Base-by-base conservation (phyloP, 2,329 filamentous ascomycete species). In the Nemania sp. region DNA sequence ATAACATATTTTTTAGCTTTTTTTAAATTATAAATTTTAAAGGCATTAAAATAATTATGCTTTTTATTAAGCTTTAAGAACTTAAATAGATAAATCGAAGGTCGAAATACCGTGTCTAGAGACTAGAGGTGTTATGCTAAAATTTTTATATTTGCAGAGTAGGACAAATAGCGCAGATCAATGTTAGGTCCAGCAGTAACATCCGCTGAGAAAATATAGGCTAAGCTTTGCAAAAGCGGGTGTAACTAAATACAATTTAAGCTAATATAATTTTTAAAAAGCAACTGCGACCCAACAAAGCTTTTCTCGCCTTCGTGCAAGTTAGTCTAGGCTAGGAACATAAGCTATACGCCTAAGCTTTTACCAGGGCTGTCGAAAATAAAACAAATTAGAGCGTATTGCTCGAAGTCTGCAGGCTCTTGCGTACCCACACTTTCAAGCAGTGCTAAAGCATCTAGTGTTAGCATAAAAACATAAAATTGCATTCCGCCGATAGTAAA, bases 111-210 rank as follows among this genome's bases (percentile, higher is more conserved):
- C 18, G 48, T 70, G 2, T 72, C 69, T 45, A 77, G 13, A 60
- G 72, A 65, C 25, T 72, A 74, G 1, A 74, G 67, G 11, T 74
- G 73, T 1, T 65, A 60, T 1, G 68, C 72, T 20, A 81, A 74
- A 32, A 69, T 80, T 69, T 82, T 80, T 40, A 85, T 69, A 61
- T 84, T 82, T 48, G 81, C 75, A 3, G 81, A 79, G 56, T 82
- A 70, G 10, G 77, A 79, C 62, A 86, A 79, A 71, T 79, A 85
- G 34, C 80, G 77, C 15, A 80, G 80, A 59, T 84, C 79, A 52
- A 86, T 83, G 25, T 81, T 76, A 1, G 78, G 76, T 25, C 74
- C 71, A 13, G 77, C 77, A n/a, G 71, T 69, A 2, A 77, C 72
- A 35, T 78, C 75, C 1, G 76, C 57, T 4, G 75, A 76, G 11